Percentiles rank a stretch among this genome's conserved stretches.
Conservation (phyloP, 768 basidiomycete species). For the Brasilioporus rufonigricans region DNA sequence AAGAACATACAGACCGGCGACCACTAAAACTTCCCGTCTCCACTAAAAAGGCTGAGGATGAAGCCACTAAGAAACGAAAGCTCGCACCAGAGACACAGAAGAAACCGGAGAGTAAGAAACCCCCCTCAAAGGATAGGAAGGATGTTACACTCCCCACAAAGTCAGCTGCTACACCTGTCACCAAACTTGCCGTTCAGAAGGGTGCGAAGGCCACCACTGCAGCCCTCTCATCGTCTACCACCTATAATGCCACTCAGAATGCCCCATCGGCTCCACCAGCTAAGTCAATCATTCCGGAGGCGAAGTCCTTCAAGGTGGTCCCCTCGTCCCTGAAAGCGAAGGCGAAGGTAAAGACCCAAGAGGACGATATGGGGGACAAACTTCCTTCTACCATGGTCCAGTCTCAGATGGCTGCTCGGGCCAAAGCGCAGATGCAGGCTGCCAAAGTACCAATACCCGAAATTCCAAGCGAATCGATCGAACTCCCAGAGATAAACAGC, state of each 20-base stretch:
- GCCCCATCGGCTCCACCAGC: slow-evolving; percentile 25
- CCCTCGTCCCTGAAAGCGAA: slow-evolving; percentile 43
- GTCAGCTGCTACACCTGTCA: slow-evolving; percentile 21
- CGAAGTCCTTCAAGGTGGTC: slow-evolving; percentile 37
- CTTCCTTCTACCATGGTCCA: slow-evolving; percentile 66
- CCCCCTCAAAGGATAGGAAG: slow-evolving; percentile 53
- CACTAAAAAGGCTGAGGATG: slow-evolving; percentile 75
- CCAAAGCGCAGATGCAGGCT: slow-evolving; percentile 65
- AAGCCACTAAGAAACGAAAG: slow-evolving; percentile 70
- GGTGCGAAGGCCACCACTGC: slow-evolving; percentile 32
- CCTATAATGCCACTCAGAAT: slow-evolving; percentile 40
- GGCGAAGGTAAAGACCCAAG: slow-evolving; percentile 43
- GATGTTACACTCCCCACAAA: slow-evolving; percentile 29
- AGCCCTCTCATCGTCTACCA: slow-evolving; percentile 37
- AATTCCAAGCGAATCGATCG: slow-evolving; percentile 75
- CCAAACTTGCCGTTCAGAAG: slow-evolving; percentile 34
- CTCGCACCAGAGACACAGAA: slow-evolving; percentile 49
- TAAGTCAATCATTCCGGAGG: slow-evolving; percentile 31
- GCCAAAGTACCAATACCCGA: slow-evolving; percentile 46
- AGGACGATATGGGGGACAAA: slow-evolving; percentile 46
- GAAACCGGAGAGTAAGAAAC: slow-evolving; percentile 61
- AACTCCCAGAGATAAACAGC: slow-evolving; percentile 92
- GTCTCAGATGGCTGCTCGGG: slow-evolving; percentile 68
- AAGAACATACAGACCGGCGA: slow-evolving; percentile 72
- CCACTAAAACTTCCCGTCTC: slow-evolving; percentile 44